phyloP scores from a whole-genome alignment of 257 asterid species.

The Solanum commersonii region DNA sequence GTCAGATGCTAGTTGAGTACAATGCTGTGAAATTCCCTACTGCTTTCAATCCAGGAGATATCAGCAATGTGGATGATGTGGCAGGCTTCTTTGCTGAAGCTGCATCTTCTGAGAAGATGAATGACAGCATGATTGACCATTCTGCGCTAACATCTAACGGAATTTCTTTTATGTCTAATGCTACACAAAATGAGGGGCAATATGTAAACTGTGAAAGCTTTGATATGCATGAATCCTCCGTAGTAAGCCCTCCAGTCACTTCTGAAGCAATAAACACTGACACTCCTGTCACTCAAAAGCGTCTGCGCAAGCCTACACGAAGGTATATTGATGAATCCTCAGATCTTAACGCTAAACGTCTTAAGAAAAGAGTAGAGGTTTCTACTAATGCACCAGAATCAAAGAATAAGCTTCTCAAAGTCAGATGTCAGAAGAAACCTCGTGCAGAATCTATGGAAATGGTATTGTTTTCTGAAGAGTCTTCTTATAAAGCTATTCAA shows the following conservation, averaged over 20 bases:
- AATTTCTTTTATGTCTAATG: slow-evolving; percentile 16
- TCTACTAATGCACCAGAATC: slow-evolving; percentile 23
- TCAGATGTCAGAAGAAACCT: slow-evolving; percentile 41
- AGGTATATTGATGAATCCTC: slow-evolving; percentile 79
- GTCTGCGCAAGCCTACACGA: slow-evolving; percentile 84
- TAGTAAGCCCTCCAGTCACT: slow-evolving; percentile 1
- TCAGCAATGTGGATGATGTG: slow-evolving; percentile 45
- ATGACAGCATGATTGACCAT: slow-evolving; percentile 18
- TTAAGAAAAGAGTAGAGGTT: slow-evolving; percentile 33
- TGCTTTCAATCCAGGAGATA: slow-evolving; percentile 33
- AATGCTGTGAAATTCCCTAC: slow-evolving; percentile 32
- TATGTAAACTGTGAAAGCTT: not conserved
- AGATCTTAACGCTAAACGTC: slow-evolving; percentile 31
- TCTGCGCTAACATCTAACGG: slow-evolving; percentile 19
- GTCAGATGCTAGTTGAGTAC: slow-evolving; percentile 25
- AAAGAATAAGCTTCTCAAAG: slow-evolving; percentile 30
- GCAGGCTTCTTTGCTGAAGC: slow-evolving; percentile 42
- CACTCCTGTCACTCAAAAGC: slow-evolving; percentile 38
- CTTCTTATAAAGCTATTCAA: slow-evolving; percentile 68
- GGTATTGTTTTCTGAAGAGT: slow-evolving; percentile 40
- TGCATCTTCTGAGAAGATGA: slow-evolving; percentile 35
- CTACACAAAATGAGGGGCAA: slow-evolving; percentile 19
- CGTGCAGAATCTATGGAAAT: slow-evolving; percentile 25
- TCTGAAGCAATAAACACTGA: slow-evolving; percentile 14
- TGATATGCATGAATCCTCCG: slow-evolving; percentile 10